Evolutionary conservation across 805 yeast species (phyloP).

Genomic region (Zygoascus bituminiphila): DNA sequence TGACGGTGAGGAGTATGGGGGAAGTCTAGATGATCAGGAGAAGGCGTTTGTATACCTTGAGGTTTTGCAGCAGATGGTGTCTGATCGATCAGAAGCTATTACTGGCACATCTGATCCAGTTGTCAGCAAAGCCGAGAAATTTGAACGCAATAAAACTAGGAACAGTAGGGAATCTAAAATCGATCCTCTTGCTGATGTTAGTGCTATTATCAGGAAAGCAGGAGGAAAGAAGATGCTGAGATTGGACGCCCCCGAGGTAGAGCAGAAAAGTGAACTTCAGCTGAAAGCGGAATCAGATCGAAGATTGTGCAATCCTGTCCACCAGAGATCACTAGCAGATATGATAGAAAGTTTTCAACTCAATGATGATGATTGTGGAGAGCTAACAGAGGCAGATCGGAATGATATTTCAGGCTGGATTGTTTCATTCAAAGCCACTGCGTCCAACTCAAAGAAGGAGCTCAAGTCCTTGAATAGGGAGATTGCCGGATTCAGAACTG

Average conservation of each 20-base stretch:
- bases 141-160: constrained; percentile 1
- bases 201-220: neutral
- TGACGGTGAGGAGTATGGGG: constrained; percentile 72
- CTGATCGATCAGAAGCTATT: constrained; percentile 35
- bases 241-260: constrained; percentile 10
- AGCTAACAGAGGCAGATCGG: neutral
- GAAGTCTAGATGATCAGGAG: constrained; percentile 69
- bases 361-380: neutral
- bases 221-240: constrained; percentile 9
- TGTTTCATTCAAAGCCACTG: constrained; percentile 3
- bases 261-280: constrained; percentile 18
- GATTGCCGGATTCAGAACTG: constrained; percentile 42
- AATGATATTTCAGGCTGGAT: constrained; percentile 4
- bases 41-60: constrained; percentile 36
- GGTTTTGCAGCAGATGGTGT: constrained; percentile 28
- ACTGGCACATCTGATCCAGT: constrained; percentile 25
- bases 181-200: neutral
- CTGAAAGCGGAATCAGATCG: constrained; percentile 19
- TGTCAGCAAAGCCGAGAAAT: constrained; percentile 3
- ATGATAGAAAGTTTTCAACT: neutral
- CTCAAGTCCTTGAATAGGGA: constrained; percentile 12
- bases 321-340: neutral
- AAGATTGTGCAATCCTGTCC: constrained; percentile 13
- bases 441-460: constrained; percentile 5
- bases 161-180: neutral